Evolutionary conservation across 495 filamentous ascomycete species (phyloP).

Genomic region (Jackrogersella minutella): DNA sequence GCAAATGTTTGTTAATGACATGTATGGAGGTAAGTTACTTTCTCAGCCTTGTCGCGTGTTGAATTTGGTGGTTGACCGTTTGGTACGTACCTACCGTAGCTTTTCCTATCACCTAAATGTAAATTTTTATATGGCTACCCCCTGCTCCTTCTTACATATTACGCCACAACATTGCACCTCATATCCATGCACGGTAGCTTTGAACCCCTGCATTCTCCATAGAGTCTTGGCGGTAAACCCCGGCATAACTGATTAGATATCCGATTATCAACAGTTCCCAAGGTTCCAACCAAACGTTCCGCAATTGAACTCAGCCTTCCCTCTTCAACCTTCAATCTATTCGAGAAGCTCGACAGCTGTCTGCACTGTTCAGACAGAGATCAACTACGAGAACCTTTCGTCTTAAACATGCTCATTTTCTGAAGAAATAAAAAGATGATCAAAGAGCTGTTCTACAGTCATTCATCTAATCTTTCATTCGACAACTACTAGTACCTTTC

Average conservation of each 20-base stretch:
- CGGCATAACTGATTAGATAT: slow-evolving; percentile 16
- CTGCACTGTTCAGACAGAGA: slow-evolving; percentile 6
- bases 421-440: slow-evolving; percentile 11
- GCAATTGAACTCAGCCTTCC: slow-evolving; percentile 16
- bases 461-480: slow-evolving; percentile 13
- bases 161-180: background rate
- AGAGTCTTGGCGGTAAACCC: slow-evolving; percentile 1
- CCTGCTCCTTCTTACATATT: background rate
- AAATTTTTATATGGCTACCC: background rate
- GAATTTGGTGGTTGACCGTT: slow-evolving; percentile 11
- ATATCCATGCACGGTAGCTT: slow-evolving; percentile 18
- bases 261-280: background rate
- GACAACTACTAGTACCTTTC: too few species aligned
- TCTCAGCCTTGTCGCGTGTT: slow-evolving; percentile 44
- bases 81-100: background rate
- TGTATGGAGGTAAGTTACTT: background rate
- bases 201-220: slow-evolving; percentile 10
- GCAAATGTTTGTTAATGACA: slow-evolving; percentile 9
- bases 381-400: background rate
- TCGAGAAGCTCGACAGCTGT: background rate
- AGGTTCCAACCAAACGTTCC: too few species aligned
- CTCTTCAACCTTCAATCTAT: background rate
- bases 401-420: background rate
- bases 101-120: background rate
- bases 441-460: background rate